Conservation (phyloP, 306 rosid genomes). For the Hylodesmum podocarpum region DNA sequence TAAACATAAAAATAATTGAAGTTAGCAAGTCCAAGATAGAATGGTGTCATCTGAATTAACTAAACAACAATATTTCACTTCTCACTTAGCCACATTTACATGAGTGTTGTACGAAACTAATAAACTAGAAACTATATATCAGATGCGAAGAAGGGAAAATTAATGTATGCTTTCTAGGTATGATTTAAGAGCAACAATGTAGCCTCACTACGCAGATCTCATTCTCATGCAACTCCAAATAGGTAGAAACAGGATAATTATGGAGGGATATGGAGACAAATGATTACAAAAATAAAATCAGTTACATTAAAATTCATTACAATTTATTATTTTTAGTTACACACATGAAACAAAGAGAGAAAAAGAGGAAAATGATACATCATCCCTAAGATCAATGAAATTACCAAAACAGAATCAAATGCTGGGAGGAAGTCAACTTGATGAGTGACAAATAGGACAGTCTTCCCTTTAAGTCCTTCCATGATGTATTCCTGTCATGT, state of each 20-base stretch:
- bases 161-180: not conserved
- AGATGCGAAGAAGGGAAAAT: not conserved
- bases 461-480: conserved; percentile 45
- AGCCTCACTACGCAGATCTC: not conserved
- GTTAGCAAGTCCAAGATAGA: not conserved
- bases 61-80: not conserved
- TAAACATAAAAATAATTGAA: conserved; percentile 7
- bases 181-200: not conserved
- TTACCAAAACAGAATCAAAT: conserved; percentile 44
- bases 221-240: not conserved
- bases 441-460: conserved; percentile 50
- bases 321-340: not conserved
- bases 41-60: not conserved
- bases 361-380: not conserved
- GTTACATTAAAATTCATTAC: not conserved
- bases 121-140: not conserved
- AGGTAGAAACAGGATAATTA: not conserved
- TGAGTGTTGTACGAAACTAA: not conserved
- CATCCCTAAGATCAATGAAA: not conserved
- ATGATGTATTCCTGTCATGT: conserved; percentile 42
- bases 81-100: not conserved
- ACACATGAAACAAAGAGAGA: not conserved
- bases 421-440: conserved; percentile 58
- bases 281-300: not conserved
- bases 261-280: not conserved